These are phyloP conservation scores for Aureoboletus auriporus DNA, from an alignment of 768 basidiomycete genomes.

Conservation along the genomic window DNA sequence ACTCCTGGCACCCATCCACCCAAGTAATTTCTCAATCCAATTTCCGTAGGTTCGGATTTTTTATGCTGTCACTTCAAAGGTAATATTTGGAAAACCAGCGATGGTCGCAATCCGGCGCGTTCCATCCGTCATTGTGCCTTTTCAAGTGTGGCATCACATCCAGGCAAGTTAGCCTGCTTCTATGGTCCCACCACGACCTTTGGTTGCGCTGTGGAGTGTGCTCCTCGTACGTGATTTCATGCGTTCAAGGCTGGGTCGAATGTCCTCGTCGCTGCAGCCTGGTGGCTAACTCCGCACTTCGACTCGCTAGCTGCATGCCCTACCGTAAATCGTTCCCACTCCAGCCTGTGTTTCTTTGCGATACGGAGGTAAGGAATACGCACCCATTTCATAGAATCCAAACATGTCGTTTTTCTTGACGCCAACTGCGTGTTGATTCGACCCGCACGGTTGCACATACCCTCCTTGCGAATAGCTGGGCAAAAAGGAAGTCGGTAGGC, in stretches of 20 bases:
- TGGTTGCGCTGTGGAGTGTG: not conserved
- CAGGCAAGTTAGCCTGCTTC: not conserved
- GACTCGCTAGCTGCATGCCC: slow-evolving; percentile 8
- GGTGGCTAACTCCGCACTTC: slow-evolving; percentile 10
- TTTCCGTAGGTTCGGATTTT: not conserved
- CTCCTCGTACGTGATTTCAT: slow-evolving; percentile 14
- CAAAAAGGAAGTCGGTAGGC: slow-evolving; percentile 9
- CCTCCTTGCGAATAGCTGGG: not conserved
- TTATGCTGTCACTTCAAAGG: not conserved
- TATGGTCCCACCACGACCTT: not conserved
- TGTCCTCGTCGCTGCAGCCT: not conserved
- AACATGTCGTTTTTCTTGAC: not conserved
- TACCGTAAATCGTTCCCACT: slow-evolving; percentile 16
- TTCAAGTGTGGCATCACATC: not conserved
- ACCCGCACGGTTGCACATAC: not conserved
- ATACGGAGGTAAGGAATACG: slow-evolving; percentile 5
- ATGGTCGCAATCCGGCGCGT: not conserved
- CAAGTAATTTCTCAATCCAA: slow-evolving; percentile 5
- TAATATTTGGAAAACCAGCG: not conserved
- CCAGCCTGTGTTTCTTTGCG: not conserved
- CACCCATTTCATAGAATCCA: slow-evolving; percentile 14
- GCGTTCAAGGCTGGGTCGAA: not conserved
- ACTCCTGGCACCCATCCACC: slow-evolving; percentile 9
- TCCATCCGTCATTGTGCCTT: not conserved
- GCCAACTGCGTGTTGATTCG: not conserved